phyloP scores from a whole-genome alignment of 371 early-diverging fungal genomes.

The Catenaria anguillulae region DNA sequence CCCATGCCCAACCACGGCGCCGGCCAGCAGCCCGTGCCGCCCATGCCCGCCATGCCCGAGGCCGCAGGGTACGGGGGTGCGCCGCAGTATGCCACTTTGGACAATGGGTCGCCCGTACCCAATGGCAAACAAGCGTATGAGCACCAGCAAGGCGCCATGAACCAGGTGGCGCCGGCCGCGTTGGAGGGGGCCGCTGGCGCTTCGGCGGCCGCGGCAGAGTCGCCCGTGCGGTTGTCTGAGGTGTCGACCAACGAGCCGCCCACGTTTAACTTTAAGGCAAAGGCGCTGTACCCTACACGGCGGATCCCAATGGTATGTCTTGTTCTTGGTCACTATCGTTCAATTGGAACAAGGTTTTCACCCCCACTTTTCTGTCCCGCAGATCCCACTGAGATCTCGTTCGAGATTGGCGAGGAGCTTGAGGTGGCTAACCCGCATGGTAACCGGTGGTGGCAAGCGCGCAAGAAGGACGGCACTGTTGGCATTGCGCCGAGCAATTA shows the following conservation, averaged over 20 bases:
- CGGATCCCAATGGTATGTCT: too few species aligned
- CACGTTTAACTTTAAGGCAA: not conserved
- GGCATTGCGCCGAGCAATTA: constrained; percentile 5
- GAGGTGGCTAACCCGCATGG: constrained; percentile 2
- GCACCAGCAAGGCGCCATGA: not conserved
- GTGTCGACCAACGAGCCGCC: not conserved
- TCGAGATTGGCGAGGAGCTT: not conserved
- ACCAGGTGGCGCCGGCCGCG: not conserved
- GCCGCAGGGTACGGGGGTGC: too few species aligned
- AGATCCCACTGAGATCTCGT: not conserved
- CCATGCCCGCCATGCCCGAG: not conserved
- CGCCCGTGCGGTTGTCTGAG: too few species aligned
- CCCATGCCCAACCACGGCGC: not conserved
- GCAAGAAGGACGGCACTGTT: not conserved
- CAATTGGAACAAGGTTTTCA: too few species aligned
- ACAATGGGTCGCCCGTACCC: not conserved
- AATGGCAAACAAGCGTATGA: too few species aligned
- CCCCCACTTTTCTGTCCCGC: too few species aligned
- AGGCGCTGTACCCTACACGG: constrained; percentile 3
- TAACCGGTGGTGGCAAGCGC: constrained; percentile 2
- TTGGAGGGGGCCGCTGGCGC: not conserved
- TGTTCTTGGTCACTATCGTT: too few species aligned
- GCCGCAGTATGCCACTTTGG: not conserved
- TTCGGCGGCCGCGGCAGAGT: too few species aligned
- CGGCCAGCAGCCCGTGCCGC: not conserved